Percentiles rank a stretch among this genome's conserved stretches.
phyloP scores from a whole-genome alignment of 2,329 filamentous ascomycete genomes.

The Lachnellula hyalina region DNA sequence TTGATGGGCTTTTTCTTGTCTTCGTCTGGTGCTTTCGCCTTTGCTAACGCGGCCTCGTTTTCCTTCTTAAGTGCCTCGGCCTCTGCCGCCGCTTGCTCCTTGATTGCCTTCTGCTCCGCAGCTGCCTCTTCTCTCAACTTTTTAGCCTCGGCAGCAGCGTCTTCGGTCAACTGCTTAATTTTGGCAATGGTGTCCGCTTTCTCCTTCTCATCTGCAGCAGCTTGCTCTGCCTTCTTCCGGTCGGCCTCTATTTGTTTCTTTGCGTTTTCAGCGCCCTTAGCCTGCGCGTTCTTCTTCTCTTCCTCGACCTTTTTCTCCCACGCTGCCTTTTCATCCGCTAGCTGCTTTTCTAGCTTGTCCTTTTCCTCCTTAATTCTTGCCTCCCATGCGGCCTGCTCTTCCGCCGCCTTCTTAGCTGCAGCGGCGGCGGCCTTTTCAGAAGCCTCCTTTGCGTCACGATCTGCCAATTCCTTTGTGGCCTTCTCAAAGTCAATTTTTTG shows the following conservation, averaged over 20 bases:
- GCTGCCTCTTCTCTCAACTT: constrained; percentile 9
- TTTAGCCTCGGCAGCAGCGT: constrained; percentile 8
- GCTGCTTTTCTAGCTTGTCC: constrained; percentile 2
- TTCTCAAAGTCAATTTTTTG: constrained; percentile 41
- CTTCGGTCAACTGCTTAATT: constrained; percentile 3
- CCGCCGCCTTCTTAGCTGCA: constrained; percentile 35
- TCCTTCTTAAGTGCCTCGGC: constrained; percentile 1
- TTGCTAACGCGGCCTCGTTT: not conserved
- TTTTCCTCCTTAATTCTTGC: constrained; percentile 9
- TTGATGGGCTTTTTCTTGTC: constrained; percentile 9
- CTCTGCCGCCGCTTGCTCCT: constrained; percentile 3
- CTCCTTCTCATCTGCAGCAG: constrained; percentile 7
- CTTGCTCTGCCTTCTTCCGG: constrained; percentile 6
- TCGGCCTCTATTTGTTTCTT: constrained; percentile 10
- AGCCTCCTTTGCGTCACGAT: constrained; percentile 40
- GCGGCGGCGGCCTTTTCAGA: constrained; percentile 33
- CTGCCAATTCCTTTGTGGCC: constrained; percentile 33
- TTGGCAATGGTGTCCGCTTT: constrained; percentile 1
- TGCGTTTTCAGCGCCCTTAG: constrained; percentile 12
- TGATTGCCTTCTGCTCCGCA: constrained; percentile 6
- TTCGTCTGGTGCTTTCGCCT: constrained; percentile 1
- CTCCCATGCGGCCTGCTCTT: constrained; percentile 20
- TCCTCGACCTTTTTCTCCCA: constrained; percentile 13
- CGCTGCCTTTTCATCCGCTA: not conserved
- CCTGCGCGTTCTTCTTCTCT: constrained; percentile 8